Percentiles rank a stretch among this genome's conserved stretches.
Evolutionary conservation across 352 stramenopile genomes (phyloP).

Genomic region (Phytophthora litchii): DNA sequence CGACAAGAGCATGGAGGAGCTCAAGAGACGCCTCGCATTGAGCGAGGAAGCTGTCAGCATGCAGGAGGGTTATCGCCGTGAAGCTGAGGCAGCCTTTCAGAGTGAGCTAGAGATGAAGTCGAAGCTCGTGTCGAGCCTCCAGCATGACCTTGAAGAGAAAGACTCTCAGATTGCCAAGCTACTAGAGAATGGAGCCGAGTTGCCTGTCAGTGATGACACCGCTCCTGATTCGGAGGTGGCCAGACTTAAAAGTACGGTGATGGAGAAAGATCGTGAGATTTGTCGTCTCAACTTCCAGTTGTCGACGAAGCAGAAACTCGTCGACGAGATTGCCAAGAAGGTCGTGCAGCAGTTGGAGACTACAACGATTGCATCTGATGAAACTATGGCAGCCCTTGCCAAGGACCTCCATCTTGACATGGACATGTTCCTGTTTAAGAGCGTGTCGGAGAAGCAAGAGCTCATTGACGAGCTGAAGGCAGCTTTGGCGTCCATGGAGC

Average conservation of each 20-base stretch:
- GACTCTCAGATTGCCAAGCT: conserved; percentile 54
- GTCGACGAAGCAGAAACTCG: conserved; percentile 81
- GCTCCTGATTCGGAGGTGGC: conserved; percentile 48
- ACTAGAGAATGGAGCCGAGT: conserved; percentile 39
- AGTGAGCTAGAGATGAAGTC: conserved; percentile 42
- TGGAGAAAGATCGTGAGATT: conserved; percentile 85
- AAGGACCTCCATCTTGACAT: conserved; percentile 58
- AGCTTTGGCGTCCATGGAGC: conserved; percentile 69
- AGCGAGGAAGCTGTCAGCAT: conserved; percentile 44
- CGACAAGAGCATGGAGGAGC: conserved; percentile 36
- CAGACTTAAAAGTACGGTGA: conserved; percentile 49
- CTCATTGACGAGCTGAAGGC: conserved; percentile 69
- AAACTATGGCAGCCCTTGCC: conserved; percentile 18
- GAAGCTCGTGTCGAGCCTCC: conserved; percentile 34
- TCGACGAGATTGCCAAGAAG: conserved; percentile 74
- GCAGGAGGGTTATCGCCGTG: conserved; percentile 54
- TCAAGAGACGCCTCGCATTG: conserved; percentile 43
- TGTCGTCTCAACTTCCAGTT: conserved; percentile 81
- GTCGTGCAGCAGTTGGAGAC: conserved; percentile 62
- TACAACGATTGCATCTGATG: conserved; percentile 9
- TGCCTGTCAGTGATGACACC: conserved; percentile 36
- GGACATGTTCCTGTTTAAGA: conserved; percentile 82
- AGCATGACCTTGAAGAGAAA: conserved; percentile 49
- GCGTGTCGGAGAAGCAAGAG: conserved; percentile 69
- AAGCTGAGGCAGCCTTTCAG: conserved; percentile 58